Conservation (phyloP, 1,284 basidiomycete species). For the Marasmius fiardii region DNA sequence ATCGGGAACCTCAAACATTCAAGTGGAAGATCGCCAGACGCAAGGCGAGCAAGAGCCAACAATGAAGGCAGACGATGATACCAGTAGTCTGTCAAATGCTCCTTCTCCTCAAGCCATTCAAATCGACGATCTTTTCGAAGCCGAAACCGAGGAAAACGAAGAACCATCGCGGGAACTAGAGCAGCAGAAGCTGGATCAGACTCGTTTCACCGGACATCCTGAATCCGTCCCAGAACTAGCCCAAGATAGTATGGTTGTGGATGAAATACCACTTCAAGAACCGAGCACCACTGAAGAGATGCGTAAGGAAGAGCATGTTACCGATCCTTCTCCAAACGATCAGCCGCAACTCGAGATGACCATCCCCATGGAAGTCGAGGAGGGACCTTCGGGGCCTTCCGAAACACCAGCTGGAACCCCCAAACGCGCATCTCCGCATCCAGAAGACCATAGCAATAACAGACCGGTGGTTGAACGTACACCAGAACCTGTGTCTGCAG, state of each 20-base stretch:
- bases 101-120: slow-evolving; percentile 8
- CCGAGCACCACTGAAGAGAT: not conserved
- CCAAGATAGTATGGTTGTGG: not conserved
- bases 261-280: not conserved
- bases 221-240: not conserved
- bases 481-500: slow-evolving; percentile 24
- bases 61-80: not conserved
- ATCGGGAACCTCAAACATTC: not conserved
- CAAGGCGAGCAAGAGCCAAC: not conserved
- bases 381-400: not conserved
- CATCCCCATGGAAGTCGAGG: not conserved
- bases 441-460: not conserved
- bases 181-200: not conserved
- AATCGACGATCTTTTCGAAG: slow-evolving; percentile 12
- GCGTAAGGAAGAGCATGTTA: not conserved
- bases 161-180: not conserved
- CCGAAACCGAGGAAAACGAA: slow-evolving; percentile 13
- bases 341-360: not conserved
- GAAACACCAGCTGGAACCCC: not conserved
- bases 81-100: not conserved
- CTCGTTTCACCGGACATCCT: no score
- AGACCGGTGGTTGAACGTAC: slow-evolving; percentile 14
- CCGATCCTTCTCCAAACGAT: not conserved
- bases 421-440: not conserved
- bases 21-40: slow-evolving; percentile 16